Evolutionary conservation across 2,329 filamentous ascomycete species (phyloP).

Genomic region (Colletotrichum navitas): DNA sequence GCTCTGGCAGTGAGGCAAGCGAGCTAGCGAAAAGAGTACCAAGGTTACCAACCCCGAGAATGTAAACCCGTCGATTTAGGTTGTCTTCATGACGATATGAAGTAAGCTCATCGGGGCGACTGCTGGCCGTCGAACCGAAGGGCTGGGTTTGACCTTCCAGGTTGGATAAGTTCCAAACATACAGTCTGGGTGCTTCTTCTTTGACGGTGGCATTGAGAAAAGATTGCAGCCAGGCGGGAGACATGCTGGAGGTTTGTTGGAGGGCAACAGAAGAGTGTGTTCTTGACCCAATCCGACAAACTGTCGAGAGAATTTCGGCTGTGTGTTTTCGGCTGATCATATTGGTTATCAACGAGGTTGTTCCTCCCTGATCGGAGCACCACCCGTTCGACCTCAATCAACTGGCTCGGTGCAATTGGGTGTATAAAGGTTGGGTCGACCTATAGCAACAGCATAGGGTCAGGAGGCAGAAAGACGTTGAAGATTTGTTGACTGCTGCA

Average conservation of each 20-base stretch:
- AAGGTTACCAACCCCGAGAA: constrained; percentile 85
- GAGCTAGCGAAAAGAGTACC: constrained; percentile 83
- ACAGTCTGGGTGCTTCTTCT: constrained; percentile 50
- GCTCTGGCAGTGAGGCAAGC: constrained; percentile 68
- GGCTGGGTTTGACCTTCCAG: constrained; percentile 37
- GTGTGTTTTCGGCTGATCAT: constrained; percentile 2
- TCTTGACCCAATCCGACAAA: not conserved
- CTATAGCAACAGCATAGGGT: not conserved
- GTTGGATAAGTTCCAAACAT: constrained; percentile 53
- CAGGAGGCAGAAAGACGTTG: not conserved
- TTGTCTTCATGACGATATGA: not conserved
- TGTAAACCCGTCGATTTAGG: constrained; percentile 70
- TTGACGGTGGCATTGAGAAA: constrained; percentile 46
- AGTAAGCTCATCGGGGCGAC: not conserved
- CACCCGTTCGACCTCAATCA: not conserved
- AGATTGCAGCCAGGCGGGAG: constrained; percentile 50
- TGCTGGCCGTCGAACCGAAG: not conserved
- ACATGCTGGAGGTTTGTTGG: constrained; percentile 20
- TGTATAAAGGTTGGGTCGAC: not conserved
- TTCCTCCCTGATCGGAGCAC: not conserved
- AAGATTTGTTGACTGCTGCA: not conserved
- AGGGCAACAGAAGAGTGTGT: not conserved
- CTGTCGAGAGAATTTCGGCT: not conserved
- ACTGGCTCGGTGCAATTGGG: not conserved
- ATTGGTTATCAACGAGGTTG: not conserved